Evolutionary conservation across 257 asterid genomes (phyloP).

Genomic region (Handroanthus guayacan): DNA sequence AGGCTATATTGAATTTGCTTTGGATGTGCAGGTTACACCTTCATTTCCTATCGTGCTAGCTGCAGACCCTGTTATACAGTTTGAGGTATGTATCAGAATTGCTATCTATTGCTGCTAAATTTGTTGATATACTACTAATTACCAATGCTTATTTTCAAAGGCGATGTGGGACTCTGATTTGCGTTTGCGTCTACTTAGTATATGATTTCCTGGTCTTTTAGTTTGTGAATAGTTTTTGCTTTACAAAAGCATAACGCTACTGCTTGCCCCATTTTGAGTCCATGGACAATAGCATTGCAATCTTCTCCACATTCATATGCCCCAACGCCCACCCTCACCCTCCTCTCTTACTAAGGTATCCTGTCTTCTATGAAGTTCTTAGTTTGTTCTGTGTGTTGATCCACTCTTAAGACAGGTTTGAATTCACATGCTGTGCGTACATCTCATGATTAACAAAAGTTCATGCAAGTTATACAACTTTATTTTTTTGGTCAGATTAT

Average conservation of each 20-base stretch:
- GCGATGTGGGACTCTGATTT: constrained; percentile 11
- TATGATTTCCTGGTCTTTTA: constrained; percentile 3
- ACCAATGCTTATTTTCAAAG: constrained; percentile 3
- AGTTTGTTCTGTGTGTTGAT: constrained; percentile 3
- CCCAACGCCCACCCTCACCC: too few species aligned
- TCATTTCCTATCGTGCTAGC: constrained; percentile 78
- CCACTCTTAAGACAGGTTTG: constrained; percentile 1
- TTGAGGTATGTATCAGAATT: constrained; percentile 68
- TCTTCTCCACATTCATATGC: not conserved
- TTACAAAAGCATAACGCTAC: constrained; percentile 11
- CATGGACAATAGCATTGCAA: constrained; percentile 5
- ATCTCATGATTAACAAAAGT: constrained; percentile 23
- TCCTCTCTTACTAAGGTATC: too few species aligned
- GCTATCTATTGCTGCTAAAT: constrained; percentile 17
- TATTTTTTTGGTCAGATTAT: not conserved
- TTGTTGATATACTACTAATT: not conserved
- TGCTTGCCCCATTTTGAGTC: not conserved
- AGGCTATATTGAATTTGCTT: constrained; percentile 39
- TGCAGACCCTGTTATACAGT: constrained; percentile 77
- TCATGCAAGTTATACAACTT: constrained; percentile 15
- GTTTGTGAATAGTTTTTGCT: not conserved
- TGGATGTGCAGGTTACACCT: constrained; percentile 80
- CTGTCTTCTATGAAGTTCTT: not conserved
- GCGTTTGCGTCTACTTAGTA: constrained; percentile 7
- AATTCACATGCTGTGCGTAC: constrained; percentile 9